Conservation (phyloP, 306 rosid species). For the Medicago ruthenica region DNA sequence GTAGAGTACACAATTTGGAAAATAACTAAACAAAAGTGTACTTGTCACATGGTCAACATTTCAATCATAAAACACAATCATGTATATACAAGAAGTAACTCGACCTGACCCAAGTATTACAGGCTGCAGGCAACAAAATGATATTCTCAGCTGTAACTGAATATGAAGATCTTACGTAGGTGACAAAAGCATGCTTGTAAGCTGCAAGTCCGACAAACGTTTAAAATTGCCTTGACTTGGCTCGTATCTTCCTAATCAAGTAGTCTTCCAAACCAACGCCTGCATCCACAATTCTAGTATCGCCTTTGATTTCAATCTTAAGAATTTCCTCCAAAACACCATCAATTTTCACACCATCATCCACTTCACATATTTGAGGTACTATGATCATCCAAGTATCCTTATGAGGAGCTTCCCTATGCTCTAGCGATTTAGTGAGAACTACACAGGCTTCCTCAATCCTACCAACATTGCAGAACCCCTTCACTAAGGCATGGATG, state of each 20-base stretch:
- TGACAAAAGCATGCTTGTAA: conserved; percentile 7
- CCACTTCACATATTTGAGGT: conserved; percentile 67
- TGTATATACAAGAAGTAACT: conserved; percentile 3
- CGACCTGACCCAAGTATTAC: background rate
- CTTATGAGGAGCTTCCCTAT: conserved; percentile 72
- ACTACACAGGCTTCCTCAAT: conserved; percentile 72
- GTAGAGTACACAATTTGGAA: conserved; percentile 1
- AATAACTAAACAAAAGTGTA: conserved; percentile 8
- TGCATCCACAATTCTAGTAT: conserved; percentile 68
- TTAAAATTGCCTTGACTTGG: conserved; percentile 45
- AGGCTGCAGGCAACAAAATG: background rate
- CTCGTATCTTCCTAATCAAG: conserved; percentile 58
- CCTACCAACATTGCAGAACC: conserved; percentile 75
- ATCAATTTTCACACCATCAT: conserved; percentile 46
- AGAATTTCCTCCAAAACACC: conserved; percentile 55
- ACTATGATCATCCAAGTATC: conserved; percentile 68
- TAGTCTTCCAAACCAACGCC: conserved; percentile 71
- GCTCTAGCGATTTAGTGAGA: conserved; percentile 54
- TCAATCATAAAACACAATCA: background rate
- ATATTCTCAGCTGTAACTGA: background rate
- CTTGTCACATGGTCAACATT: background rate
- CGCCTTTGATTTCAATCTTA: conserved; percentile 57
- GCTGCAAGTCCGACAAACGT: background rate
- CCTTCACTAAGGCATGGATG: conserved; percentile 65
- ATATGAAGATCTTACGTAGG: conserved; percentile 2